Evolutionary conservation across 768 basidiomycete genomes (phyloP).

Genomic region (Hygrocybe punicea): DNA sequence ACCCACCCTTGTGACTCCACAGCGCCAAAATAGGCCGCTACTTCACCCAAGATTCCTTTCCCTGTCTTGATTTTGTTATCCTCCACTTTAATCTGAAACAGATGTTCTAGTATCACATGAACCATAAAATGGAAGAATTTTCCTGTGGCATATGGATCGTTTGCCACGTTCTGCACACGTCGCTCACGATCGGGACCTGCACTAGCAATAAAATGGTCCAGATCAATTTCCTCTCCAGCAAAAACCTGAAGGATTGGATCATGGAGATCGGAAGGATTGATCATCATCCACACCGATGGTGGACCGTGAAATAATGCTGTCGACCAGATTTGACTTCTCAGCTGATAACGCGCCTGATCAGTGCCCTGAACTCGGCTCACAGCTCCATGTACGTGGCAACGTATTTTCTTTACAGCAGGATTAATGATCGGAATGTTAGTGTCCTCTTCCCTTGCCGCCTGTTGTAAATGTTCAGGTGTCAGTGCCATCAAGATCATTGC

Average conservation of each 20-base stretch:
- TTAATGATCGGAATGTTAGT: conserved; percentile 19
- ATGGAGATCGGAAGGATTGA: conserved; percentile 41
- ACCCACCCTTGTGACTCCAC: conserved; percentile 44
- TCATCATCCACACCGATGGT: conserved; percentile 42
- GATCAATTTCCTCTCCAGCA: conserved; percentile 41
- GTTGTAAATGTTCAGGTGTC: conserved; percentile 25
- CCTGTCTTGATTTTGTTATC: neutral
- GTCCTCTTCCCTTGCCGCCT: conserved; percentile 37
- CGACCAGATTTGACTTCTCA: conserved; percentile 37
- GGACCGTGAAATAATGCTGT: conserved; percentile 28
- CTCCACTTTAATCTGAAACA: conserved; percentile 32
- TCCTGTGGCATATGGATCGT: conserved; percentile 42
- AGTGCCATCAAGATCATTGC: conserved; percentile 24
- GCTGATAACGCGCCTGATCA: conserved; percentile 26
- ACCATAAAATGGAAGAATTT: conserved; percentile 38
- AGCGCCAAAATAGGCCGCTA: conserved; percentile 20
- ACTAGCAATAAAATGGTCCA: conserved; percentile 34
- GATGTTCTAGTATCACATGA: conserved; percentile 29
- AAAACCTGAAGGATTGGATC: conserved; percentile 47
- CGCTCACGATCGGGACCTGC: conserved; percentile 22
- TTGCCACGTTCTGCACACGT: conserved; percentile 28
- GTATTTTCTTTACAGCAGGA: conserved; percentile 25
- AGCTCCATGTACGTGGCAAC: conserved; percentile 26
- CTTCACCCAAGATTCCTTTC: conserved; percentile 21
- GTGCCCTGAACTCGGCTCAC: conserved; percentile 27